Evolutionary conservation across 345 rosid genomes (phyloP).

Genomic region (Lepidium sativum): DNA sequence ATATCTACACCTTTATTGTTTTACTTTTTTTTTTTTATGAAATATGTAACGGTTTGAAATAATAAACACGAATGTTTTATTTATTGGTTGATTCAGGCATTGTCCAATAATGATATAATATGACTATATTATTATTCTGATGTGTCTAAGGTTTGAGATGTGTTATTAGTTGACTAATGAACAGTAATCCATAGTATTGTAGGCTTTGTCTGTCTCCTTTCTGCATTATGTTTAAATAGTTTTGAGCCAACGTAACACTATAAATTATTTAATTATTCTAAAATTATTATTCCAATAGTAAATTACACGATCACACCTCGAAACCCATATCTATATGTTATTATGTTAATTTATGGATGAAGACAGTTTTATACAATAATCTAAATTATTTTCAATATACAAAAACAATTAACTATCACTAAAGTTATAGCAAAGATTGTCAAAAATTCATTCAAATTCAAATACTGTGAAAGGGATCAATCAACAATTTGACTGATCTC

Average conservation of each 20-base stretch:
- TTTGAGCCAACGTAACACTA: background rate
- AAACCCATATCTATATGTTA: background rate
- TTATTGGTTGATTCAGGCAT: background rate
- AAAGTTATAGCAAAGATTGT: no score
- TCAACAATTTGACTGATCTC: no score
- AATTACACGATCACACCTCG: background rate
- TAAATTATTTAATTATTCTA: background rate
- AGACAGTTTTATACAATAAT: no score
- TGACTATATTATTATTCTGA: background rate
- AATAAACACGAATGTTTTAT: background rate
- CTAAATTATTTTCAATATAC: no score
- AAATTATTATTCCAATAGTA: background rate
- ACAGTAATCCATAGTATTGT: slow-evolving; percentile 2
- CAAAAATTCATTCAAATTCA: no score
- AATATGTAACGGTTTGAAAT: background rate
- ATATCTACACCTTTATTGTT: slow-evolving; percentile 4
- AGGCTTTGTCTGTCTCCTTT: background rate
- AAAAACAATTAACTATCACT: no score
- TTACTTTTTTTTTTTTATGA: no score
- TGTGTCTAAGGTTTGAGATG: slow-evolving; percentile 11
- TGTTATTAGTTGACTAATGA: slow-evolving; percentile 17
- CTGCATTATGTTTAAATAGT: background rate
- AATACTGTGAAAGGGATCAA: no score
- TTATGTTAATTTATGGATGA: no score
- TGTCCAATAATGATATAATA: background rate